Evolutionary conservation across 2,329 filamentous ascomycete species (phyloP).

Genomic region (Mycosphaerella arachidis): DNA sequence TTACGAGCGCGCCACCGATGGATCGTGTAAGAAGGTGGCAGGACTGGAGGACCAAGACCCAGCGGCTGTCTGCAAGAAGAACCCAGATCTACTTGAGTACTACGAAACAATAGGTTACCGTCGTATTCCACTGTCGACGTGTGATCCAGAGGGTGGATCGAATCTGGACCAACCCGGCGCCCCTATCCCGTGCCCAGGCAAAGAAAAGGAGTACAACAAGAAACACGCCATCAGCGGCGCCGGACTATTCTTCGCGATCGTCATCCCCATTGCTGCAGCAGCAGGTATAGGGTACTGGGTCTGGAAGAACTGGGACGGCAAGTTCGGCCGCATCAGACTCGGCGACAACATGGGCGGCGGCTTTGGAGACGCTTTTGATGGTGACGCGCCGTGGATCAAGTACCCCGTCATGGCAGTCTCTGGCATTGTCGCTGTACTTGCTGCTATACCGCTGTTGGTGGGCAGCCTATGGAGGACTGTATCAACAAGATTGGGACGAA

Average conservation of each 20-base stretch:
- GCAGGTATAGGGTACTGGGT: conserved; percentile 75
- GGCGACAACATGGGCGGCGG: conserved; percentile 55
- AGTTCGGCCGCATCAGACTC: conserved; percentile 84
- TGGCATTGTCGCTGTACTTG: conserved; percentile 52
- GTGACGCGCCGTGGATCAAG: conserved; percentile 71
- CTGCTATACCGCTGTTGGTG: conserved; percentile 61
- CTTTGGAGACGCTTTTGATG: conserved; percentile 52
- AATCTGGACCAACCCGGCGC: conserved; percentile 66
- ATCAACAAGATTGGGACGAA: conserved; percentile 47
- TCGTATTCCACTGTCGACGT: conserved; percentile 84
- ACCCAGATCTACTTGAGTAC: conserved; percentile 71
- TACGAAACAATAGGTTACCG: conserved; percentile 85
- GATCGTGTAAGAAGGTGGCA: conserved; percentile 69
- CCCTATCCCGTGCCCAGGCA: conserved; percentile 65
- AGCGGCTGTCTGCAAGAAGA: conserved; percentile 51
- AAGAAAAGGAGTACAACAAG: conserved; percentile 77
- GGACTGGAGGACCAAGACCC: conserved; percentile 65
- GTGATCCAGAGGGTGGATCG: conserved; percentile 57
- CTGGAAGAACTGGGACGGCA: conserved; percentile 77
- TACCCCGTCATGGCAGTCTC: conserved; percentile 59
- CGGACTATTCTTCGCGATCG: conserved; percentile 79
- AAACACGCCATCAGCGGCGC: conserved; percentile 65
- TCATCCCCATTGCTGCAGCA: conserved; percentile 69
- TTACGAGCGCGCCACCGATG: conserved; percentile 73
- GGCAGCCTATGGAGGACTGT: conserved; percentile 68